Percentiles rank a stretch among this genome's conserved stretches.
Conservation (phyloP, 345 rosid genomes). For the Dovyalis caffra region DNA sequence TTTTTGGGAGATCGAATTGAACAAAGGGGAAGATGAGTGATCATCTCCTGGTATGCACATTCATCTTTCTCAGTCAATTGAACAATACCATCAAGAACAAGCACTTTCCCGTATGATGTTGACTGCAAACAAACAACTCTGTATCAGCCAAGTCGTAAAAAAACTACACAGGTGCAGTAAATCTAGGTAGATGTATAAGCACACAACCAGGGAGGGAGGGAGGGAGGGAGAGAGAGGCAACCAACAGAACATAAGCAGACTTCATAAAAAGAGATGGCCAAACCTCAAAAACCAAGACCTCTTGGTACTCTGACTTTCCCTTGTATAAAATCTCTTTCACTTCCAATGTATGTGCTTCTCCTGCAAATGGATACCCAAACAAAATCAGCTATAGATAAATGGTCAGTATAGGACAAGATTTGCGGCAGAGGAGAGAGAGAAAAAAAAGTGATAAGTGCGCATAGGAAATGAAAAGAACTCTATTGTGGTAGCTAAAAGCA, state of each 20-base stretch:
- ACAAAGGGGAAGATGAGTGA: slow-evolving; percentile 93
- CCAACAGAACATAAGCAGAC: neutral
- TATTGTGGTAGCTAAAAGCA: neutral
- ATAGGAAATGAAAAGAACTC: neutral
- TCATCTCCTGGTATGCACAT: slow-evolving; percentile 99
- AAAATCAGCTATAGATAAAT: neutral
- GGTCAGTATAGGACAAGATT: neutral
- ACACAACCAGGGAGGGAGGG: neutral
- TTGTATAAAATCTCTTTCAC: slow-evolving; percentile 67
- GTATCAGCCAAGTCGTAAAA: neutral
- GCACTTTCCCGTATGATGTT: slow-evolving; percentile 83
- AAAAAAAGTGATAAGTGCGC: neutral
- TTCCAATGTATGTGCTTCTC: slow-evolving; percentile 92
- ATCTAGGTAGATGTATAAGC: neutral
- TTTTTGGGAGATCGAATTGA: slow-evolving; percentile 76
- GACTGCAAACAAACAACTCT: slow-evolving; percentile 53
- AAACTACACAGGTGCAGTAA: neutral
- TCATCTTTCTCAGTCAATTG: slow-evolving; percentile 97
- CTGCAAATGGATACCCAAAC: slow-evolving; percentile 37
- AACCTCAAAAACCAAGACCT: slow-evolving; percentile 92
- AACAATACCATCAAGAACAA: slow-evolving; percentile 93
- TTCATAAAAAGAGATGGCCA: neutral
- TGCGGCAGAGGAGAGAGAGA: neutral
- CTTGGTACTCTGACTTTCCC: slow-evolving; percentile 86
- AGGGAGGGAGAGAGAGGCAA: too few relatives aligned